Evolutionary conservation across 768 basidiomycete species (phyloP).

Genomic region (Mycena venus): DNA sequence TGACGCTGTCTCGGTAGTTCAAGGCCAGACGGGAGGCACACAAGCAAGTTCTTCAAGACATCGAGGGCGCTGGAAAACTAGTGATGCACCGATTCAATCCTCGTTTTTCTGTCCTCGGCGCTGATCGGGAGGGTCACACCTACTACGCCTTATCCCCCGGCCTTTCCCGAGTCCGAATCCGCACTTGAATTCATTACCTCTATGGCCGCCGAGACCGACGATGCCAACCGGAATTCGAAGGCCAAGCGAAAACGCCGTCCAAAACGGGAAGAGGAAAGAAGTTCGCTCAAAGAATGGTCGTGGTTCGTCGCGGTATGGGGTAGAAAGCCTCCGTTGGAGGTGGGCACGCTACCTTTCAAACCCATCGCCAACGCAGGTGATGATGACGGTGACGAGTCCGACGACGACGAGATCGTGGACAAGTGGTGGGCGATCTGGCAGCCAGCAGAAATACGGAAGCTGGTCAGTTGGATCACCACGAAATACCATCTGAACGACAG

Average conservation of each 20-base stretch:
- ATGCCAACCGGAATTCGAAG: slow-evolving; percentile 50
- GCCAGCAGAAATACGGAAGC: slow-evolving; percentile 71
- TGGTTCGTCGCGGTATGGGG: slow-evolving; percentile 88
- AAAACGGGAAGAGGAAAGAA: slow-evolving; percentile 63
- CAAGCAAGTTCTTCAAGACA: slow-evolving; percentile 59
- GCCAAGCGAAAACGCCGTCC: slow-evolving; percentile 56
- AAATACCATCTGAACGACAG: slow-evolving; percentile 59
- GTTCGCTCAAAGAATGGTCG: slow-evolving; percentile 70
- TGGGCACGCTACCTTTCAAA: slow-evolving; percentile 41
- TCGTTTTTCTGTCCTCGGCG: slow-evolving; percentile 76
- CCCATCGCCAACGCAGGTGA: slow-evolving; percentile 33
- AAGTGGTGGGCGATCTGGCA: slow-evolving; percentile 87
- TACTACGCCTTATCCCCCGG: slow-evolving; percentile 80
- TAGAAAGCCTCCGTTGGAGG: slow-evolving; percentile 53
- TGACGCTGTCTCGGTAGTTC: slow-evolving; percentile 45
- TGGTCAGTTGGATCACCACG: slow-evolving; percentile 75
- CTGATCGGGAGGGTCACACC: slow-evolving; percentile 72
- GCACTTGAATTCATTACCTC: slow-evolving; percentile 54
- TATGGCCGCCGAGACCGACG: slow-evolving; percentile 41
- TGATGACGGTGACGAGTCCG: slow-evolving; percentile 44
- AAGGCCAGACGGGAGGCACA: slow-evolving; percentile 62
- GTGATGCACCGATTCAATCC: slow-evolving; percentile 58
- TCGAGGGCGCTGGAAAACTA: slow-evolving; percentile 72
- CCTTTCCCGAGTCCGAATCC: slow-evolving; percentile 67
- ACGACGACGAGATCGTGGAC: slow-evolving; percentile 57